Evolutionary conservation across 257 asterid genomes (phyloP), one percentile per base, ranked within the genome.

Genomic region (Jasminum sambac): DNA sequence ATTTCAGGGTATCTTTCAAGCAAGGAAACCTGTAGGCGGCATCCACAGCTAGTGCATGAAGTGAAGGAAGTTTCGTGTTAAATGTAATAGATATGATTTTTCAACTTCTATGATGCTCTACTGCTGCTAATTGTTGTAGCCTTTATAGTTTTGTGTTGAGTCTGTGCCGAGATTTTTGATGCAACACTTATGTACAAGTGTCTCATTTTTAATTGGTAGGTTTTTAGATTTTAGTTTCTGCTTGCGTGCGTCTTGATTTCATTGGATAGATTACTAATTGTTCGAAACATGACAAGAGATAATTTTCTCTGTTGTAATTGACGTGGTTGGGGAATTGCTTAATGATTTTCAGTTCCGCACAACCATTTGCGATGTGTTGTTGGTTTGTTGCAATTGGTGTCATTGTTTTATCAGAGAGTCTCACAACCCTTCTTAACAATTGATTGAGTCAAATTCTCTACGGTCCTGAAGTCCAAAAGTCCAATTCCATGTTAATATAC

Each of bases 1-100:
- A 17, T 34, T 58, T 19, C 71, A 46, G 64, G 30, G 23, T 70
- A 26, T 63, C 39, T 39, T 67, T 58, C 64, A 68, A 21, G 10
- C 65, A 67, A 63, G 75, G 66, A 46, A 57, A 23, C 41, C 40
- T 59, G 67, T 59, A 16, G 39, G 38, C 41, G 64, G 8, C 40
- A 72, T 55, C 71, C 7, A 30, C 44, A 63, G 52, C 17, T 19
- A 52, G 76, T 34, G 58, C 42, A 39, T 57, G 70, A 65, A 46
- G 14, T 38, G 67, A 58, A 55, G 77, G 74, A 60, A 69, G 64
- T 48, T 48, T 58, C 65, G 57, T 39, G 62, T 70, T 60, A 24
- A 55, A 25, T 62, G 76, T 64, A 58, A 71, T 69, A 64, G 71
- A 55, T 72, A 68, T 38, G 59, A 67, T 68, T 69, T 40, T 74